Conservation (phyloP, 2,329 filamentous ascomycete genomes). For the Pezicula rhizophila region DNA sequence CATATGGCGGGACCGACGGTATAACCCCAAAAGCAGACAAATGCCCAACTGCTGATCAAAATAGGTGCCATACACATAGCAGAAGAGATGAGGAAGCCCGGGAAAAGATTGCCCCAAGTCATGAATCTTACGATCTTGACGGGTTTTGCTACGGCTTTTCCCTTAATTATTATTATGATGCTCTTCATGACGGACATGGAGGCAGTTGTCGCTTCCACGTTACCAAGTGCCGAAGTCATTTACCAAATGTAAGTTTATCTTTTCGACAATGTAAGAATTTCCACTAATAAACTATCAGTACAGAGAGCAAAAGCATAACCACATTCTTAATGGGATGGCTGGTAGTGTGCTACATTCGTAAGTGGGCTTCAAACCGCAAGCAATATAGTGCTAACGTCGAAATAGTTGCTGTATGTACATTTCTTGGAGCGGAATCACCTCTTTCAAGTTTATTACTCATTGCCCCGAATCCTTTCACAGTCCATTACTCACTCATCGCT, state of each 20-base stretch:
- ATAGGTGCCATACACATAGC: slow-evolving; percentile 37
- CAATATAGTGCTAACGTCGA: background rate
- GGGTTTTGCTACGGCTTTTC: slow-evolving; percentile 55
- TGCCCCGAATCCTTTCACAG: no score
- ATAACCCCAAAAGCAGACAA: slow-evolving; percentile 52
- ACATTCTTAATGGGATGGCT: slow-evolving; percentile 32
- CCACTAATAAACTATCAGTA: background rate
- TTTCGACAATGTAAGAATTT: background rate
- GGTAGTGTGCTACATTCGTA: background rate
- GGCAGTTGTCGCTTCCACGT: slow-evolving; percentile 56
- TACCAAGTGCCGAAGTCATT: slow-evolving; percentile 70
- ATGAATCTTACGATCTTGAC: slow-evolving; percentile 63
- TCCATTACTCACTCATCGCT: no score
- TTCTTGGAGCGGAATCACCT: no score
- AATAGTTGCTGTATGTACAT: background rate
- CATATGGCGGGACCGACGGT: slow-evolving; percentile 3
- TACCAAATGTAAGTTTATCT: slow-evolving; percentile 40
- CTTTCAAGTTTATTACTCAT: no score
- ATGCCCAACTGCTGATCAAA: background rate
- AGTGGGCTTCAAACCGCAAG: background rate
- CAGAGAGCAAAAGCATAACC: slow-evolving; percentile 26
- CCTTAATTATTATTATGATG: slow-evolving; percentile 65
- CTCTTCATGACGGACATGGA: slow-evolving; percentile 66
- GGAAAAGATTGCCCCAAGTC: slow-evolving; percentile 61
- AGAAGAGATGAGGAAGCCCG: slow-evolving; percentile 62